Evolutionary conservation across 768 basidiomycete species (phyloP).

Genomic region (Fistulinella prunicolor): DNA sequence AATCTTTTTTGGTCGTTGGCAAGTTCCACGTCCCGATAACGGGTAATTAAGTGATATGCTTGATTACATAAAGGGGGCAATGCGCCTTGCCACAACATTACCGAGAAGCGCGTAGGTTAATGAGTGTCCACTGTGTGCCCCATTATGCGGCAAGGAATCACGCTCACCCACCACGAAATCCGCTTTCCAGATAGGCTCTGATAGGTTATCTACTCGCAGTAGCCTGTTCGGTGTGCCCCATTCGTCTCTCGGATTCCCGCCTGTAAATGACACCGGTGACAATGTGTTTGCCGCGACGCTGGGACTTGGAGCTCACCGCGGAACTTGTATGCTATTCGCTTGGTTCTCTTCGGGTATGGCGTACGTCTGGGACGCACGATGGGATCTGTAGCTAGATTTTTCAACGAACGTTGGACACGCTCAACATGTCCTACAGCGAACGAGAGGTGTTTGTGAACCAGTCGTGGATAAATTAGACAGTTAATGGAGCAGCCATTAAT

Average conservation of each 20-base stretch:
- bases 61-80: too few relatives aligned
- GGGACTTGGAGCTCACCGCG: slow-evolving; percentile 39
- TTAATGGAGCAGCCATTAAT: slow-evolving; percentile 44
- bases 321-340: slow-evolving; percentile 32
- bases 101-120: too few relatives aligned
- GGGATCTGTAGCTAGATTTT: slow-evolving; percentile 74
- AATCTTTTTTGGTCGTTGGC: slow-evolving; percentile 72
- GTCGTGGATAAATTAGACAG: slow-evolving; percentile 54
- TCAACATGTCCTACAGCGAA: slow-evolving; percentile 68
- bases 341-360: slow-evolving; percentile 62
- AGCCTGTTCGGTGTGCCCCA: slow-evolving; percentile 54
- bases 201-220: slow-evolving; percentile 53
- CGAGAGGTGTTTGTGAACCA: slow-evolving; percentile 43
- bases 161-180: background rate
- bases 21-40: too few relatives aligned
- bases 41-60: too few relatives aligned
- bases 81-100: too few relatives aligned
- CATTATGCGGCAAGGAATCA: slow-evolving; percentile 38
- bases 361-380: slow-evolving; percentile 64
- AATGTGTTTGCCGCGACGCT: slow-evolving; percentile 42
- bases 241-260: slow-evolving; percentile 35
- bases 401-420: slow-evolving; percentile 67
- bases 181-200: slow-evolving; percentile 42
- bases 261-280: slow-evolving; percentile 39
- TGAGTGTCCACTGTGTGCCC: too few relatives aligned